phyloP scores from a whole-genome alignment of 2,329 filamentous ascomycete genomes.

The Paraphaeosphaeria minitans region DNA sequence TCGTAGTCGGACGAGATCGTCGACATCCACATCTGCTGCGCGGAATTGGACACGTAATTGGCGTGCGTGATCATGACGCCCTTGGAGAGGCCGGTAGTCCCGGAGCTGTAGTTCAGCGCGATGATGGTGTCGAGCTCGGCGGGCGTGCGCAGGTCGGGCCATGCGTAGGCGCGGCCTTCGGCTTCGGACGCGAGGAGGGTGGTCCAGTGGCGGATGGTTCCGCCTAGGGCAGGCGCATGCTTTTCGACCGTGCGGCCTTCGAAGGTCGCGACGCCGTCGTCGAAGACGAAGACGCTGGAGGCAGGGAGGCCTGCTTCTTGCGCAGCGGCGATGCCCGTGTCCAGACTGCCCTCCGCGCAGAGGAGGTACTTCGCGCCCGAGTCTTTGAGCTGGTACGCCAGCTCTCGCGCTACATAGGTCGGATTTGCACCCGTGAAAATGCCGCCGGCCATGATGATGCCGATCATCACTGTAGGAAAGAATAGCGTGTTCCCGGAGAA shows the following conservation, averaged over 20 bases:
- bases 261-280: slow-evolving; percentile 56
- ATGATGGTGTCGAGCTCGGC: slow-evolving; percentile 61
- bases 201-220: slow-evolving; percentile 64
- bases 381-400: slow-evolving; percentile 77
- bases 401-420: slow-evolving; percentile 68
- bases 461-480: slow-evolving; percentile 72
- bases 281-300: slow-evolving; percentile 68
- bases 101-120: slow-evolving; percentile 78
- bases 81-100: slow-evolving; percentile 82
- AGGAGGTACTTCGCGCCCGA: slow-evolving; percentile 71
- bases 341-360: slow-evolving; percentile 63
- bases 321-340: slow-evolving; percentile 70
- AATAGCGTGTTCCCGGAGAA: slow-evolving; percentile 77
- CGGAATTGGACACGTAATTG: slow-evolving; percentile 74
- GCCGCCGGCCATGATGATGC: slow-evolving; percentile 76
- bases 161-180: slow-evolving; percentile 64
- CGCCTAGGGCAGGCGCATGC: slow-evolving; percentile 42
- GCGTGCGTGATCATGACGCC: slow-evolving; percentile 81
- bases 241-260: slow-evolving; percentile 47
- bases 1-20: slow-evolving; percentile 57
- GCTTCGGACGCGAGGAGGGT: slow-evolving; percentile 56
- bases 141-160: slow-evolving; percentile 62
- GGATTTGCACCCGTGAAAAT: slow-evolving; percentile 80
- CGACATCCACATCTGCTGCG: slow-evolving; percentile 60
- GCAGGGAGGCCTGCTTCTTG: slow-evolving; percentile 59